Evolutionary conservation across 169 alveolate genomes (phyloP), one percentile per base, ranked within the genome.

Genomic region (Besnoitia besnoiti): DNA sequence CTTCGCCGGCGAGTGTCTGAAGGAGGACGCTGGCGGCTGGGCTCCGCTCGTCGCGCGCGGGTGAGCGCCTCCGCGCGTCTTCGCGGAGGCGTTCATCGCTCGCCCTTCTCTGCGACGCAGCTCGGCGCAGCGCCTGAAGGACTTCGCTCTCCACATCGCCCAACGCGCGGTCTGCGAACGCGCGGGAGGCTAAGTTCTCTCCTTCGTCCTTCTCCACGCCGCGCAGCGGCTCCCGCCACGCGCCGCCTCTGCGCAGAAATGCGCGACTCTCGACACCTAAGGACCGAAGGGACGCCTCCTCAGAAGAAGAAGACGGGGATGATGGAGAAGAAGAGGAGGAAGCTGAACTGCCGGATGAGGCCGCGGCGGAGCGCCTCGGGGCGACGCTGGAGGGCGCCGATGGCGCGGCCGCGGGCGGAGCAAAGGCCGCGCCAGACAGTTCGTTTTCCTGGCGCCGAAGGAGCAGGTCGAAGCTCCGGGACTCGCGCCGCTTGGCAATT

Each of bases 171-270:
- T n/a, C 12, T 1, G n/a, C 44, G 21, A 67, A 67, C 12, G 80
- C 80, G 3, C 21, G 12, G n/a, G 39, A 67, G 44, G 80, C 80
- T 1, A 67, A 16, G 44, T 67, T 67, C 24, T 35, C 42, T 16
- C 80, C 80, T n/a, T 67, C 80, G 44, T 67, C 42, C 21, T 67
- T 67, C 21, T 67, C 80, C 44, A 67, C 80, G 8, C 24, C n/a
- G 46, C 42, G 7, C 80, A 67, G 39, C 40, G 80, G 80, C 44
- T 67, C 80, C 21, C 44, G 80, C 80, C 80, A 67, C 33, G 67
- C 67, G 40, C 80, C 80, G 40, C 80, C 80, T 8, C 80, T 19
- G 10, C 80, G 19, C 46, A 30, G 27, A 55, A 55, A 55, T n/a
- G 67, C 67, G 7, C 67, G 67, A 55, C 67, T n/a, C 30, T 55